Evolutionary conservation across 2,329 filamentous ascomycete species (phyloP).

Genomic region (Cercospora citrullina): DNA sequence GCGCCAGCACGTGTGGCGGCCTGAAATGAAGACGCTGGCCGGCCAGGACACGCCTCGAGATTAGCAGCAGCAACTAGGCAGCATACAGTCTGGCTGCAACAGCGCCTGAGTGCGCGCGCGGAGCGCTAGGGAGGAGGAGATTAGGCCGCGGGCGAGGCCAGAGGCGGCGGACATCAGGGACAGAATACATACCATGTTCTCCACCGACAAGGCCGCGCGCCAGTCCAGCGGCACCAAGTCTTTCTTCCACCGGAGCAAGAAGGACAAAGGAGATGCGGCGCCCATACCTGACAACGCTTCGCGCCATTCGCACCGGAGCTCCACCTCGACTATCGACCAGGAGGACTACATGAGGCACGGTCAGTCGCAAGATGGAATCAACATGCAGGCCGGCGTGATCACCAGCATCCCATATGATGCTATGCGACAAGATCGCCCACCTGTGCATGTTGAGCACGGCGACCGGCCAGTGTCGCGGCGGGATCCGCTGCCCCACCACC

Average conservation of each 20-base stretch:
- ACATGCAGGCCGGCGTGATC: slow-evolving; percentile 77
- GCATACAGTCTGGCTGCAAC: slow-evolving; percentile 9
- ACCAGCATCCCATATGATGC: slow-evolving; percentile 85
- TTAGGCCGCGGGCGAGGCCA: background rate
- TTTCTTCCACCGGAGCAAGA: slow-evolving; percentile 80
- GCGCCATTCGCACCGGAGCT: slow-evolving; percentile 68
- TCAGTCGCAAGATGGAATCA: slow-evolving; percentile 56
- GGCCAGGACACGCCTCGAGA: background rate
- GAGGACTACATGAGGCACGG: slow-evolving; percentile 26
- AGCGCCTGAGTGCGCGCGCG: slow-evolving; percentile 18
- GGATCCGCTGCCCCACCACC: slow-evolving; percentile 77
- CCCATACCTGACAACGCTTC: slow-evolving; percentile 64
- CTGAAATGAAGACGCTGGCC: slow-evolving; percentile 3
- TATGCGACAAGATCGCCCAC: slow-evolving; percentile 65
- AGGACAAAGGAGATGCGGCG: slow-evolving; percentile 67
- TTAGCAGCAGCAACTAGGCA: background rate
- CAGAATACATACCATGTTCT: slow-evolving; percentile 36
- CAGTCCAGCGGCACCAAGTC: slow-evolving; percentile 79
- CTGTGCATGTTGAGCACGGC: slow-evolving; percentile 71
- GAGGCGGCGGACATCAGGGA: slow-evolving; percentile 2
- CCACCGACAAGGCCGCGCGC: slow-evolving; percentile 69
- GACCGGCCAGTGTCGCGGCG: slow-evolving; percentile 60
- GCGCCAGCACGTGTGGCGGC: slow-evolving; percentile 4
- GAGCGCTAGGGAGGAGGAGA: slow-evolving; percentile 22
- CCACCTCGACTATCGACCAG: slow-evolving; percentile 42